Base-by-base conservation (phyloP, 345 rosid species). In the Crucihimalaya himalaica region DNA sequence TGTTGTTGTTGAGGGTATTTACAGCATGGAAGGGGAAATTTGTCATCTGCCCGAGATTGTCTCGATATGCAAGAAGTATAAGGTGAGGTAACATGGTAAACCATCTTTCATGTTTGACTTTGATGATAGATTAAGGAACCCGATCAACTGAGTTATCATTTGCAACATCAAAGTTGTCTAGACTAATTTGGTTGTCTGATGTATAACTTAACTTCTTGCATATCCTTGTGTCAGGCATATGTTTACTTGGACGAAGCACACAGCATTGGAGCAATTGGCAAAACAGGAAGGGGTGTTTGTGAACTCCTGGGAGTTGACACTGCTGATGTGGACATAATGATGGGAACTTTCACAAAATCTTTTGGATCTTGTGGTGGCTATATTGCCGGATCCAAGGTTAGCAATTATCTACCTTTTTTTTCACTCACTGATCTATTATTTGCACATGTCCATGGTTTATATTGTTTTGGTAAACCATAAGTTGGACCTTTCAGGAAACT, bases 301-400 rank as follows among this genome's bases (percentile, higher is more conserved):
- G 99, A 92, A 75, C 97, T 92, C 57, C 82, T 95, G 50, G 97
- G 97, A 52, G 97, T 95, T 39, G 91, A 92, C 71, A 79, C 99
- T 42, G 87, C 89, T 63, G 97, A 92, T 74, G 91, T 95, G 69
- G 99, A 95, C 81, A 39, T 95, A 64, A 95, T 95, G 99, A 95
- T 95, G 99, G 97, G 99, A 87, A 95, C 97, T 78, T 95, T 95
- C 79, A 84, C 97, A 1, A 95, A 95, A 79, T 92, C 99, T n/a
- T 95, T 95, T 67, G 99, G 97, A 31, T 95, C 99, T 42, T 92
- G 89, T 77, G 99, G 99, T 68, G 99, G 99, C 58, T 95, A 92
- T 71, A 88, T 92, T 86, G 96, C 97, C 46, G 98, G 94, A 69
- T 95, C 97, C 45, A 87, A 92, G 97, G 99, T 95, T 63, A 63